These are phyloP conservation scores for Litsea cubeba DNA, from an alignment of 164 flowering plant genomes.

Conservation along the genomic window DNA sequence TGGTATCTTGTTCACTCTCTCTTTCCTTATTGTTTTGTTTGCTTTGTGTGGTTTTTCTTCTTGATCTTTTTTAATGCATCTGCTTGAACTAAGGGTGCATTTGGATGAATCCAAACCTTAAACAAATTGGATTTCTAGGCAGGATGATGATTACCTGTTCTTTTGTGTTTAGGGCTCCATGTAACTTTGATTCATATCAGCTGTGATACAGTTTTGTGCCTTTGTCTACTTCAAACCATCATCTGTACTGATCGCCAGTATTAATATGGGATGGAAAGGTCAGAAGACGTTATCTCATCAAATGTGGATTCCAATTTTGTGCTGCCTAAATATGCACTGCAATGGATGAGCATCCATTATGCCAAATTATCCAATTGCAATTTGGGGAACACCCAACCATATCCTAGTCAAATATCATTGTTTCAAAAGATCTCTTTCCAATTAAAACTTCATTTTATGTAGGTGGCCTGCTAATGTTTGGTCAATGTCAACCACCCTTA, in stretches of 20 bases:
- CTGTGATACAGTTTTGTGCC: not conserved
- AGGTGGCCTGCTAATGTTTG: not conserved
- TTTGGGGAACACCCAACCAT: not conserved
- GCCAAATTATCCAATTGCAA: not conserved
- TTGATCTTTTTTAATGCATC: not conserved
- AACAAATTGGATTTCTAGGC: not conserved
- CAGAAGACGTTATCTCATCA: not conserved
- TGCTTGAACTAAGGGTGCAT: not conserved
- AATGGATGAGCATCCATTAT: not conserved
- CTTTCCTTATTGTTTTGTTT: not conserved
- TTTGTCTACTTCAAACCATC: not conserved
- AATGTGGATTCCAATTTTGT: not conserved
- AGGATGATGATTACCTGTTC: not conserved
- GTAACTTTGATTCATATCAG: not conserved
- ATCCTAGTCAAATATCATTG: not conserved
- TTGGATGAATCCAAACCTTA: not conserved
- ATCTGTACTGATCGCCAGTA: not conserved
- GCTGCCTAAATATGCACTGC: not conserved
- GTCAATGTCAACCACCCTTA: not conserved
- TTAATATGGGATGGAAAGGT: not conserved
- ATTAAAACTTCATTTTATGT: not conserved
- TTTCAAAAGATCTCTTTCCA: not conserved
- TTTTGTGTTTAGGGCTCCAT: not conserved
- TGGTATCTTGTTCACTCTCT: not conserved
- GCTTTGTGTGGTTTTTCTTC: not conserved